Evolutionary conservation across 257 asterid species (phyloP).

Genomic region (Nicotiana sylvestris): DNA sequence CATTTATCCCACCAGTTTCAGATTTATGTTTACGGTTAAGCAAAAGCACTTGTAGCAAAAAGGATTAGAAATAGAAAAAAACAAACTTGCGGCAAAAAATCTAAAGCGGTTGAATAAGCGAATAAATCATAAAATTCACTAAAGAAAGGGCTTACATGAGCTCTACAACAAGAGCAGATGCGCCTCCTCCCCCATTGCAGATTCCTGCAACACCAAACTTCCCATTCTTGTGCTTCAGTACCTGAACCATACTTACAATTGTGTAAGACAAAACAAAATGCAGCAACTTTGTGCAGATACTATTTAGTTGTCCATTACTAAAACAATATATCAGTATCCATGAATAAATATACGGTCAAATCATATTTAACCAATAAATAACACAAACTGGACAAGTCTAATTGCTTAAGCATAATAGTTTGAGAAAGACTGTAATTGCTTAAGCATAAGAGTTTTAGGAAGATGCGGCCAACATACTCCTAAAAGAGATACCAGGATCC

Average conservation of each 20-base stretch:
- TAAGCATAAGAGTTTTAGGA: neutral
- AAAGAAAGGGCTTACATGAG: slow-evolving; percentile 36
- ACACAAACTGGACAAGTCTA: neutral
- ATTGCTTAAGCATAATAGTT: neutral
- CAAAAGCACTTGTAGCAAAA: neutral
- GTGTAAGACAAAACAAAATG: neutral
- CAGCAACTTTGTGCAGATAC: neutral
- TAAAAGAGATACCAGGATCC: slow-evolving; percentile 79
- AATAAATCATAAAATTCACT: slow-evolving; percentile 23
- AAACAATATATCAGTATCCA: neutral
- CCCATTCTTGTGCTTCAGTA: slow-evolving; percentile 60
- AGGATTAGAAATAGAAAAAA: neutral
- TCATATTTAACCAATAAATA: neutral
- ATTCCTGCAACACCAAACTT: slow-evolving; percentile 84
- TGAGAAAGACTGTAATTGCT: neutral
- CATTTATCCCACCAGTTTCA: neutral
- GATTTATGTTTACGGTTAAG: neutral
- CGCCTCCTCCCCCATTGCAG: slow-evolving; percentile 99
- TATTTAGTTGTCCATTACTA: neutral
- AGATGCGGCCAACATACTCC: slow-evolving; percentile 50
- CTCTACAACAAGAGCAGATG: slow-evolving; percentile 85
- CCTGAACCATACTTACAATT: slow-evolving; percentile 37
- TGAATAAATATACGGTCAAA: neutral
- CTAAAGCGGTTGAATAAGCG: neutral
- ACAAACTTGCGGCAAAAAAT: neutral